Percentiles rank a stretch among this genome's conserved stretches.
Evolutionary conservation across 2,329 filamentous ascomycete genomes (phyloP).

Genomic region (Mollisia scopiformis): DNA sequence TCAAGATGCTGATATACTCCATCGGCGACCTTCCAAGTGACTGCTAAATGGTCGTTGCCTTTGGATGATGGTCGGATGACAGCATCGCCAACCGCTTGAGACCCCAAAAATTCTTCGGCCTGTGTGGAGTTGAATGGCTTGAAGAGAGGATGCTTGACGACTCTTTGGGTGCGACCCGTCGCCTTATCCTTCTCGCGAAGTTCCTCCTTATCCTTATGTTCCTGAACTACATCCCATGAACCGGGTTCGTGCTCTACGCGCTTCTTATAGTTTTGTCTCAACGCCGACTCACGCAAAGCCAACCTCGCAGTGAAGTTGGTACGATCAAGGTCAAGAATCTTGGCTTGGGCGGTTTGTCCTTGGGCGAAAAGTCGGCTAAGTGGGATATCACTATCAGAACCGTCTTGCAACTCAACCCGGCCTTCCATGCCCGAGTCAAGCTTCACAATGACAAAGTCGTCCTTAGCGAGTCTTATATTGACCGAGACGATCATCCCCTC

Average conservation of each 20-base stretch:
- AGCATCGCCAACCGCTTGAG: constrained; percentile 83
- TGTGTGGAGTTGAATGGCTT: constrained; percentile 89
- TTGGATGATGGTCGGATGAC: constrained; percentile 96
- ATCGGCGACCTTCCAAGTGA: constrained; percentile 98
- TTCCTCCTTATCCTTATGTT: constrained; percentile 80
- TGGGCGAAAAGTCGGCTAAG: constrained; percentile 74
- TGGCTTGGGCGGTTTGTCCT: constrained; percentile 86
- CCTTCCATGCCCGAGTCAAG: constrained; percentile 95
- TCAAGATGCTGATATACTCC: constrained; percentile 98
- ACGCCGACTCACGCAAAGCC: constrained; percentile 78
- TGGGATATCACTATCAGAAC: constrained; percentile 69
- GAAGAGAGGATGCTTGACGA: constrained; percentile 98
- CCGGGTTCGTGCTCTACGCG: constrained; percentile 72
- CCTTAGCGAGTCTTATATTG: constrained; percentile 83
- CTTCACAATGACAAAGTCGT: constrained; percentile 91
- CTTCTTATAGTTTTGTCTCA: constrained; percentile 73
- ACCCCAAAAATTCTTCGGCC: constrained; percentile 90
- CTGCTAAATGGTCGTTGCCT: constrained; percentile 89
- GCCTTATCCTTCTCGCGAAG: constrained; percentile 84
- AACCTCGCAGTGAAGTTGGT: constrained; percentile 84
- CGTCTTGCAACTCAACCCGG: constrained; percentile 79
- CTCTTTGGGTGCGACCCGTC: constrained; percentile 84
- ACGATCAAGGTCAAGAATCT: constrained; percentile 85
- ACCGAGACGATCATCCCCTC: constrained; percentile 94
- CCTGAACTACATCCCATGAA: constrained; percentile 86